A percentile compares a stretch with the other conserved stretches of the same genome.
These are phyloP conservation scores for Polyporus tsugae DNA, from an alignment of 1,284 basidiomycete genomes.

Conservation along the genomic window DNA sequence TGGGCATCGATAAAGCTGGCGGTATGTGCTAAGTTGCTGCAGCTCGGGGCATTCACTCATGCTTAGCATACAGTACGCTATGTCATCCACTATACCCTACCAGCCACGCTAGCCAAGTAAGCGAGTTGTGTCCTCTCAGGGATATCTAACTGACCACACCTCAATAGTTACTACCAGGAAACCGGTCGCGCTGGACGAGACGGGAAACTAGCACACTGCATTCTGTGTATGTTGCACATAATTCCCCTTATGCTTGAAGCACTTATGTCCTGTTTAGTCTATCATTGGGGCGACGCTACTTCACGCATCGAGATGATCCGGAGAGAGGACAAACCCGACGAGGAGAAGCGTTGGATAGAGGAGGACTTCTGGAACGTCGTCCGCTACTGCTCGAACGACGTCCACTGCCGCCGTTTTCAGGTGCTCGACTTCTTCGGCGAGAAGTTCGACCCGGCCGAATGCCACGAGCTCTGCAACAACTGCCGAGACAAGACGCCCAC, in stretches of 20 bases:
- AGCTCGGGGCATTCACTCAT: background rate
- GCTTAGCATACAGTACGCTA: constrained; percentile 63
- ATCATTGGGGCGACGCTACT: constrained; percentile 59
- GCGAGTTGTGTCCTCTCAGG: constrained; percentile 14
- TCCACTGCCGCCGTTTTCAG: constrained; percentile 88
- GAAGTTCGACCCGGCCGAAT: constrained; percentile 54
- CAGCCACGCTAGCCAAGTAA: constrained; percentile 74
- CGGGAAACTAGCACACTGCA: constrained; percentile 68
- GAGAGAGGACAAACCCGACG: constrained; percentile 50
- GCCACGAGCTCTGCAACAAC: constrained; percentile 78
- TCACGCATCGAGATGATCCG: constrained; percentile 61
- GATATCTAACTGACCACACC: constrained; percentile 13
- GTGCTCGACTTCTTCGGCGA: constrained; percentile 78
- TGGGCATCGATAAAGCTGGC: constrained; percentile 96
- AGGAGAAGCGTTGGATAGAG: constrained; percentile 64
- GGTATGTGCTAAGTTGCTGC: constrained; percentile 48
- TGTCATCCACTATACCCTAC: constrained; percentile 80
- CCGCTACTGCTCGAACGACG: constrained; percentile 82
- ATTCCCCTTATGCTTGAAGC: background rate
- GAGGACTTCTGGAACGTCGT: constrained; percentile 66
- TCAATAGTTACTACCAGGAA: constrained; percentile 78
- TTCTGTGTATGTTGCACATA: constrained; percentile 55
- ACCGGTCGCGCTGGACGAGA: constrained; percentile 88
- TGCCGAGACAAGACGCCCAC: constrained; percentile 59
- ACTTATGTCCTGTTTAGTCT: constrained; percentile 51